Conservation (phyloP, 805 yeast genomes). For the Diddensiella transvaalensis region DNA sequence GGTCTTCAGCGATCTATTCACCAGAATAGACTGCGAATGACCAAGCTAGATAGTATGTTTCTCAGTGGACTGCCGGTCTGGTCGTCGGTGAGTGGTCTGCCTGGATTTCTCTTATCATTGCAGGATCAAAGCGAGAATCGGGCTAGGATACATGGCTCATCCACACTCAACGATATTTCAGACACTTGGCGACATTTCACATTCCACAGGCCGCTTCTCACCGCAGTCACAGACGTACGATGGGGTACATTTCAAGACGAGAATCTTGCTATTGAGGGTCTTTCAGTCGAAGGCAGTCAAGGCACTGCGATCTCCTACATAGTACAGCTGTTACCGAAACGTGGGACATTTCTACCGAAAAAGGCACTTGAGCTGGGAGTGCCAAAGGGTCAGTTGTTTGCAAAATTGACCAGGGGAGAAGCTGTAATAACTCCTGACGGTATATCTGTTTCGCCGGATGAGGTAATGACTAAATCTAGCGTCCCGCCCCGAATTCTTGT, state of each 20-base stretch:
- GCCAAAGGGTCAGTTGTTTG: conserved; percentile 58
- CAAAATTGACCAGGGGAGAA: conserved; percentile 57
- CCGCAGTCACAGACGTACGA: conserved; percentile 40
- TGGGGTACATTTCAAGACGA: conserved; percentile 30
- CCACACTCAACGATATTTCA: background rate
- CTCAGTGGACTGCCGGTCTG: conserved; percentile 76
- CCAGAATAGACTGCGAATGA: conserved; percentile 54
- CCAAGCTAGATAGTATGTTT: conserved; percentile 62
- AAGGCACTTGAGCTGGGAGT: conserved; percentile 69
- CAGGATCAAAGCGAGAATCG: conserved; percentile 46
- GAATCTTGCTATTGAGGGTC: conserved; percentile 25
- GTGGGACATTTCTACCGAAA: conserved; percentile 72
- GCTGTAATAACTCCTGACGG: conserved; percentile 59
- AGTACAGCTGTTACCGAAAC: conserved; percentile 57
- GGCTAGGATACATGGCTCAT: conserved; percentile 6
- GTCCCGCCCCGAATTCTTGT: conserved; percentile 58
- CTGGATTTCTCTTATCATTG: conserved; percentile 79
- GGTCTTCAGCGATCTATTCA: conserved; percentile 77
- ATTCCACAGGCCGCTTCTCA: conserved; percentile 60
- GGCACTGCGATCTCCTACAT: conserved; percentile 53
- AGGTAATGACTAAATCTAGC: conserved; percentile 66
- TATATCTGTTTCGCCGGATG: conserved; percentile 54
- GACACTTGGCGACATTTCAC: conserved; percentile 86
- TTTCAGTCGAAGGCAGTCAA: conserved; percentile 12
- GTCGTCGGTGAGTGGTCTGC: conserved; percentile 85